Base-by-base conservation (phyloP, 1,284 basidiomycete genomes). In the Cryptococcus sp. region DNA sequence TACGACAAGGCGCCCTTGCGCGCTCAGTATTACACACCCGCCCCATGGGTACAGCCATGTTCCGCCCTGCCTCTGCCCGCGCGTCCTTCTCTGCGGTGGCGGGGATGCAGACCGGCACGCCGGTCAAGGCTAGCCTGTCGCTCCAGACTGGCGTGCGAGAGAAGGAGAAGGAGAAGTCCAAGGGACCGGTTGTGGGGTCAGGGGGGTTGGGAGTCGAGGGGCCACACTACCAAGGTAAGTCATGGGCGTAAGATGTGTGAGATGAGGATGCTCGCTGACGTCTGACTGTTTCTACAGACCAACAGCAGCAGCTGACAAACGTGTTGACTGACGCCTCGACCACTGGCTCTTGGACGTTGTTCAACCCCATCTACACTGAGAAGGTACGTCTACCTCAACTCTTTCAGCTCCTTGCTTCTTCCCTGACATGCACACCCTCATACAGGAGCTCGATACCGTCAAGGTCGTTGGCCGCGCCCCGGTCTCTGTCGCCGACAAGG, bases 391-490 rank as follows among this genome's bases (percentile, higher is more conserved):
- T 21, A 35, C 13, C 39, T 38, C n/a, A 12, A 12, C 5, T 43
- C n/a, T 13, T 15, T 18, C 24, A 16, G n/a, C 18, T n/a, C 28
- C 52, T 13, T 24, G 51, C 2, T 46, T 20, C 36, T 24, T 16
- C 15, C n/a, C 36, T 28, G 7, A 42, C 33, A n/a, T n/a, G n/a
- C n/a, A n/a, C n/a, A 50, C 36, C 18, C 28, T 37, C 16, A 33
- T 13, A 35, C 42, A 68, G 70, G 76, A 78, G 58, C 70, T 79
- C 50, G 64, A 77, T 50, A 58, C 64, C 9, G 76, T 79, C 43
- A 46, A 92, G 83, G 83, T 95, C 28, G 80, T 94, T 13, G 84
- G 87, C 60, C 82, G 82, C 46, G 80, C 86, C 35, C 81, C 86
- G 12, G 83, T 83, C 62, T 88, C 84, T 0, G 47, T 87, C 1